Base-by-base conservation (phyloP, 495 filamentous ascomycete genomes). In the Cetradonia linearis region DNA sequence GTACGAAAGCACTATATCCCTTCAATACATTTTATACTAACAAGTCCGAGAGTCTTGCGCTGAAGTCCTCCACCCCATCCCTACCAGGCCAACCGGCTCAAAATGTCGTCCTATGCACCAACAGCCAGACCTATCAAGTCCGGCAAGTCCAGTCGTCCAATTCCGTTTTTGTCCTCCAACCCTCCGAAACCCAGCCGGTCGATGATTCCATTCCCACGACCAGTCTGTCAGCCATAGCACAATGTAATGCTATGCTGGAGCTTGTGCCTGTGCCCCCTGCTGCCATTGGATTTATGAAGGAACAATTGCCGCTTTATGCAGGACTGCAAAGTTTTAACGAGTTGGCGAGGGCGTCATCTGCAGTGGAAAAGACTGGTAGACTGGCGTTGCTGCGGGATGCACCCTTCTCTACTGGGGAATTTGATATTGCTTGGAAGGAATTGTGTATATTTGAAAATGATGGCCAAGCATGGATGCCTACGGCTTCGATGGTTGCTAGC, bases 91-190 rank as follows among this genome's bases (percentile, higher is more conserved):
- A 78, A 33, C 74, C 76, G 31, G 70, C 73, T 5, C 77, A 83
- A 62, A 83, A 85, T 61, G 86, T 87, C 46, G 81, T 93, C 58
- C 78, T 96, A 62, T 89, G 83, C 69, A 86, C 85, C 3, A 70
- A 79, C 3, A 73, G 76, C 18, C 77, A 83, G 68, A 91, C 86
- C 23, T 96, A 85, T 76, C 83, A 83, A 34, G 77, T 95, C 55
- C 88, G 88, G 23, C 89, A 95, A 71, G 90, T 95, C 63, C 89
- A 92, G 67, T 92, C 90, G 0, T 95, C 90, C 18, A 96, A 96
- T 69, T 86, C 86, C 7, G 73, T 95, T 38, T 86, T 89, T 70
- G 68, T 95, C 9, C 75, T 89, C 31, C 70, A 76, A 33, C 79
- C 88, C n/a, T 77, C 76, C 48, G 65, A 64, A 5, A 58, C 63